Percentiles rank a stretch among this genome's conserved stretches.
Evolutionary conservation across 768 basidiomycete species (phyloP).

Genomic region (Mycena chlorophos): DNA sequence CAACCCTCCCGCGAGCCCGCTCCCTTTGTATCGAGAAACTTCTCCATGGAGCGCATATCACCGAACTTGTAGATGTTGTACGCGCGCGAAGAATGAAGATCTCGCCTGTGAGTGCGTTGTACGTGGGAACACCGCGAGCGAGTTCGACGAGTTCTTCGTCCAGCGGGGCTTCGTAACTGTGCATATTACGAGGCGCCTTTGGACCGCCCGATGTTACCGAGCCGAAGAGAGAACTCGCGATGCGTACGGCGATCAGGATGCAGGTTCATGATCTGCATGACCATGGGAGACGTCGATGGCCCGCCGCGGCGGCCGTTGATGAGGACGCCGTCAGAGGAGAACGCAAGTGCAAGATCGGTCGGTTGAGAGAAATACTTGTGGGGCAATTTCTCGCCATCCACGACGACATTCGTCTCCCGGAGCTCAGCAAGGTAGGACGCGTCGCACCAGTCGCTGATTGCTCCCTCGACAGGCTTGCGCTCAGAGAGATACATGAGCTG

Average conservation of each 20-base stretch:
- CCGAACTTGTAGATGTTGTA: constrained; percentile 5
- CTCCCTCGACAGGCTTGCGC: background rate
- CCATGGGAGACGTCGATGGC: constrained; percentile 36
- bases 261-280: constrained; percentile 39
- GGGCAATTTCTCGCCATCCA: constrained; percentile 23
- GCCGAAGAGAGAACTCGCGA: constrained; percentile 30
- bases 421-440: constrained; percentile 28
- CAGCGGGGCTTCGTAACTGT: constrained; percentile 40
- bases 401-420: constrained; percentile 17
- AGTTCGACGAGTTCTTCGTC: constrained; percentile 36
- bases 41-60: constrained; percentile 10
- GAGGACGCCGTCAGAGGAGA: constrained; percentile 40
- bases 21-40: background rate
- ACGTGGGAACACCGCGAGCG: constrained; percentile 32
- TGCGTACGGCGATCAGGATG: constrained; percentile 37
- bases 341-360: constrained; percentile 40
- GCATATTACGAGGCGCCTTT: constrained; percentile 35
- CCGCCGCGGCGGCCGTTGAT: constrained; percentile 29
- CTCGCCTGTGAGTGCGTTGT: constrained; percentile 16
- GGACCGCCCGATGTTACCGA: constrained; percentile 47
- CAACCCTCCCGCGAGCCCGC: constrained; percentile 25
- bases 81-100: constrained; percentile 1
- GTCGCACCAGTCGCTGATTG: constrained; percentile 38
- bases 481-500: constrained; percentile 30
- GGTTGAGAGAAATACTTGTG: constrained; percentile 34